Evolutionary conservation across 768 basidiomycete species (phyloP).

Genomic region (Mycena floridula): DNA sequence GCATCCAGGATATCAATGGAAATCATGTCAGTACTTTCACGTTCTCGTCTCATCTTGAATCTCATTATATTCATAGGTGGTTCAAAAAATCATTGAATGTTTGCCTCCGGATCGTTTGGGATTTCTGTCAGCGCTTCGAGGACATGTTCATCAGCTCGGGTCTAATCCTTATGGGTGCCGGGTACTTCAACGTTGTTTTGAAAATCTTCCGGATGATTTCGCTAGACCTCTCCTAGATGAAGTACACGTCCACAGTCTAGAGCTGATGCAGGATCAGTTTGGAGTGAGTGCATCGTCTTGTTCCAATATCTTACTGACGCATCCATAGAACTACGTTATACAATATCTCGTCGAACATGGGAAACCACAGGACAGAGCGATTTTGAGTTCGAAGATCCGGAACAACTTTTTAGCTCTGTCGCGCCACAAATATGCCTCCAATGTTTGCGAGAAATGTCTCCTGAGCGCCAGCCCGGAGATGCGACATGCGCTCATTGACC

Average conservation of each 20-base stretch:
- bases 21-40: conserved; percentile 92
- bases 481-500: conserved; percentile 69
- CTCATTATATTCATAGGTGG: conserved; percentile 42
- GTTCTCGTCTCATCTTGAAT: not conserved
- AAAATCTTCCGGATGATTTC: conserved; percentile 67
- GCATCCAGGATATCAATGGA: conserved; percentile 87
- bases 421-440: conserved; percentile 90
- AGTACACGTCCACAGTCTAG: conserved; percentile 61
- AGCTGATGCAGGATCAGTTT: conserved; percentile 86
- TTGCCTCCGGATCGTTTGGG: conserved; percentile 70
- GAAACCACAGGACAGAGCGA: conserved; percentile 55
- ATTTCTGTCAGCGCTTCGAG: conserved; percentile 71
- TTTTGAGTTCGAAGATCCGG: conserved; percentile 61
- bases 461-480: conserved; percentile 56
- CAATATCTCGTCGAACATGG: conserved; percentile 90
- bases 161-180: conserved; percentile 93
- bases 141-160: conserved; percentile 74
- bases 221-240: conserved; percentile 76
- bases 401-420: conserved; percentile 79
- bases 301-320: conserved; percentile 9
- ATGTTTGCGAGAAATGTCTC: conserved; percentile 91
- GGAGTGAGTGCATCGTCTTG: conserved; percentile 50
- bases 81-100: conserved; percentile 84
- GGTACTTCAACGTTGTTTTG: conserved; percentile 89
- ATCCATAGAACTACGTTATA: conserved; percentile 83